Base-by-base conservation (phyloP, 2,329 filamentous ascomycete species). In the Pyricularia grisea region DNA sequence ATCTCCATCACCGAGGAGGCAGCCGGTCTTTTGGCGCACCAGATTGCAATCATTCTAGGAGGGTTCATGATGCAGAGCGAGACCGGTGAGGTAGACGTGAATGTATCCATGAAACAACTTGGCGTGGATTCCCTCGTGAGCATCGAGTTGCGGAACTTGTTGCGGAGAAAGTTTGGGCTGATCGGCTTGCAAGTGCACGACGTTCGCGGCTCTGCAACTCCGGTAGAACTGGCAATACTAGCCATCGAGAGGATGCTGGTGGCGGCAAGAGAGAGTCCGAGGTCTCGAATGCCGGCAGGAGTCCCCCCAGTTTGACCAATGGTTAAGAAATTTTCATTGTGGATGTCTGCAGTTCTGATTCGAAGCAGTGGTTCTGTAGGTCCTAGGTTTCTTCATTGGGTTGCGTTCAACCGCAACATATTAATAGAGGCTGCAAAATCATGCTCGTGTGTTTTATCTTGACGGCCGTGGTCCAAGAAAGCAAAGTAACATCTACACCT, bases 51-150 rank as follows among this genome's bases (percentile, higher is more conserved):
- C 1, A 66, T 50, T 28, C 64, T 73, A 0, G 69, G 60, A 23
- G 65, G 63, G 3, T 68, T 70, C 20, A 33, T 66, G 69, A 70
- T 68, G 69, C 67, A 67, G 1, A 23, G 65, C 65, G 63, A 65
- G 12, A 66, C 69, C 11, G 70, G 71, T 2, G 11, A 70, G 10
- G 28, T n/a, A 33, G 66, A 68, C 12, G n/a, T 36, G 20, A 27
- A 23, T 6, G 67, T 50, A 31, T 33, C 68, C 7, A 33, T 76
- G 63, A 65, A 65, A 2, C 68, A 72, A 10, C 27, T 77, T 0
- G 76, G 77, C 0, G 30, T 77, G 12, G 77, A 78, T 67, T 74
- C 72, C 0, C 60, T 78, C 20, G 70, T 76, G 4, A 74, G 70
- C 0, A 72, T 77, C 36, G 76, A 77, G 70, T 63, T 78, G 66